Conservation (phyloP, 345 rosid species). For the Aquilaria malaccensis region DNA sequence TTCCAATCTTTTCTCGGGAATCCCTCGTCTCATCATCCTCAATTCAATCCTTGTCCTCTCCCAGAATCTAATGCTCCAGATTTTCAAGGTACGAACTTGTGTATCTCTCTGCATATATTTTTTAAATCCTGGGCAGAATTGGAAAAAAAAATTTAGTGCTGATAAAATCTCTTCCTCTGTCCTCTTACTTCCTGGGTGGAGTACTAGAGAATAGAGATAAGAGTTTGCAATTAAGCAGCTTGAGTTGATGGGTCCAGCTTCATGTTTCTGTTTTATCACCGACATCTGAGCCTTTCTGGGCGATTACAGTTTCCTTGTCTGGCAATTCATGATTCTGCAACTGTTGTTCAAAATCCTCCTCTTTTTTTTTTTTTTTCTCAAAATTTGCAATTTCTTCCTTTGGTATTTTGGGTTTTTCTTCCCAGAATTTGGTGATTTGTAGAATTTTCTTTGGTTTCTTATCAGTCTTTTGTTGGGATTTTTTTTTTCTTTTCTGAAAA, state of each 20-base stretch:
- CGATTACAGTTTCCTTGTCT: conserved; percentile 7
- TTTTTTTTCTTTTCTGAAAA: background rate
- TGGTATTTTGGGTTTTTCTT: background rate
- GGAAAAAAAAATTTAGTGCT: background rate
- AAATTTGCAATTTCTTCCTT: conserved; percentile 14
- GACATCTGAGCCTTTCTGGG: background rate
- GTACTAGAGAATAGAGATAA: too few species aligned
- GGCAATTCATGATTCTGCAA: conserved; percentile 15
- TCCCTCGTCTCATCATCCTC: conserved; percentile 18
- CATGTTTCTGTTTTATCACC: background rate
- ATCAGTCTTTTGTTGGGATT: conserved; percentile 6
- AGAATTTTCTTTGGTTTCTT: conserved; percentile 1
- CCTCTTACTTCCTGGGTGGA: background rate
- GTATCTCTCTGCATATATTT: background rate
- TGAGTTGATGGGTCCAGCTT: background rate
- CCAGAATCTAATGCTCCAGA: conserved; percentile 36
- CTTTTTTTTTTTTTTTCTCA: conserved; percentile 5
- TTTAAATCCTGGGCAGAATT: background rate
- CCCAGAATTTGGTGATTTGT: conserved; percentile 8
- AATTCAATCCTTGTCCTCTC: conserved; percentile 22
- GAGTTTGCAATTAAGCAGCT: too few species aligned
- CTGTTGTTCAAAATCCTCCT: conserved; percentile 8
- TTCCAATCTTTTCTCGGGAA: conserved; percentile 22
- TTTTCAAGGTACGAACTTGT: conserved; percentile 34
- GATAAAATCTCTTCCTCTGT: background rate